These are phyloP conservation scores for Trichoderma sp. DNA, from an alignment of 2,329 filamentous ascomycete genomes.

Conservation along the genomic window DNA sequence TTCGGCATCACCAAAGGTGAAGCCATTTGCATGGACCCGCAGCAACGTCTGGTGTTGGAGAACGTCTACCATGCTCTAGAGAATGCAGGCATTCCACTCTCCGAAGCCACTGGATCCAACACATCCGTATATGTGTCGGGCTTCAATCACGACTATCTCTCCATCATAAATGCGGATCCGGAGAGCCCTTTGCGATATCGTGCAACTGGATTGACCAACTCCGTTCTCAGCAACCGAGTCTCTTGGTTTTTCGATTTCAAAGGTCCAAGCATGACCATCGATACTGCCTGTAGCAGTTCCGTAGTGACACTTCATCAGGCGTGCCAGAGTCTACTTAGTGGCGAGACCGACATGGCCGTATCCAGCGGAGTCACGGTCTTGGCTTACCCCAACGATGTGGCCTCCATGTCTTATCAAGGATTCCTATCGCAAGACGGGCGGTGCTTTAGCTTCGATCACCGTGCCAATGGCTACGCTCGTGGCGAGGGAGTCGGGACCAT, in stretches of 20 bases:
- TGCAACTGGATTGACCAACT: slow-evolving; percentile 46
- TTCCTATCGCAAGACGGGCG: slow-evolving; percentile 20
- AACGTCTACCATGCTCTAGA: slow-evolving; percentile 14
- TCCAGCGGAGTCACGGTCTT: slow-evolving; percentile 46
- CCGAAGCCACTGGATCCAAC: background rate
- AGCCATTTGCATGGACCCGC: slow-evolving; percentile 8
- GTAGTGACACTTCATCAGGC: slow-evolving; percentile 50
- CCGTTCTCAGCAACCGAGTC: slow-evolving; percentile 47
- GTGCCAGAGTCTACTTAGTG: slow-evolving; percentile 20
- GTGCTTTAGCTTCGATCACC: slow-evolving; percentile 38
- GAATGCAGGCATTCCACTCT: slow-evolving; percentile 5
- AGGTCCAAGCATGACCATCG: slow-evolving; percentile 50
- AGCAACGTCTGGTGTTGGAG: slow-evolving; percentile 16
- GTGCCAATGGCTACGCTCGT: slow-evolving; percentile 52
- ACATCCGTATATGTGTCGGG: slow-evolving; percentile 11
- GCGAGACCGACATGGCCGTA: slow-evolving; percentile 38
- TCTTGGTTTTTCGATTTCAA: slow-evolving; percentile 50
- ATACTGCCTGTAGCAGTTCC: slow-evolving; percentile 53
- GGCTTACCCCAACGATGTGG: slow-evolving; percentile 27
- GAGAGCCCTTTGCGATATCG: slow-evolving; percentile 39
- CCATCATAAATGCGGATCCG: slow-evolving; percentile 24
- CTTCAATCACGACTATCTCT: slow-evolving; percentile 13
- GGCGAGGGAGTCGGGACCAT: slow-evolving; percentile 41
- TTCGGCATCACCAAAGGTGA: slow-evolving; percentile 7
- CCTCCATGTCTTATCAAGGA: slow-evolving; percentile 10